Conservation (phyloP, 805 yeast species). For the Starmerella powellii region DNA sequence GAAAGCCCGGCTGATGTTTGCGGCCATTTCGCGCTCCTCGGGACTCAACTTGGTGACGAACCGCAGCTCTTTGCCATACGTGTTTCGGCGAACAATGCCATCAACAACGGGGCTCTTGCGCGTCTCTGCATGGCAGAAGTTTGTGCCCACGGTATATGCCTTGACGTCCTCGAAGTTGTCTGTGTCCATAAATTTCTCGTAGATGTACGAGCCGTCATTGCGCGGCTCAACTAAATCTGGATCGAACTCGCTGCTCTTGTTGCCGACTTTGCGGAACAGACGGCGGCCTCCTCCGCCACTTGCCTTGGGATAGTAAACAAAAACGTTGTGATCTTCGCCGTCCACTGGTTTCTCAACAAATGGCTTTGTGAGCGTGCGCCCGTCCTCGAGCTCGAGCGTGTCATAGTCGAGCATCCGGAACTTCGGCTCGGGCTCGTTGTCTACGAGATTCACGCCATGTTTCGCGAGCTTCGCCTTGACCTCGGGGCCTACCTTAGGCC, state of each 20-base stretch:
- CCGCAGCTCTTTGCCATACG: slow-evolving; percentile 93
- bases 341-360: slow-evolving; percentile 97
- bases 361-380: slow-evolving; percentile 59
- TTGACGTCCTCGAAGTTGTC: slow-evolving; percentile 97
- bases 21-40: slow-evolving; percentile 72
- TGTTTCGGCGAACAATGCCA: slow-evolving; percentile 92
- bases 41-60: slow-evolving; percentile 68
- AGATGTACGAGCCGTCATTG: slow-evolving; percentile 80
- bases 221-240: slow-evolving; percentile 63
- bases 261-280: slow-evolving; percentile 88
- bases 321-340: slow-evolving; percentile 96
- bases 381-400: slow-evolving; percentile 64
- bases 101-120: slow-evolving; percentile 99
- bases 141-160: slow-evolving; percentile 90
- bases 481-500: slow-evolving; percentile 70
- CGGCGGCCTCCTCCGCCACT: slow-evolving; percentile 98
- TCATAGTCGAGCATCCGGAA: slow-evolving; percentile 82
- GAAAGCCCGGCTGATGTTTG: slow-evolving; percentile 58
- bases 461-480: slow-evolving; percentile 46
- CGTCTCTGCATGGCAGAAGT: slow-evolving; percentile 94
- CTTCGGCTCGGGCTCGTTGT: slow-evolving; percentile 46
- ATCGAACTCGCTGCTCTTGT: slow-evolving; percentile 92
- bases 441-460: slow-evolving; percentile 44
- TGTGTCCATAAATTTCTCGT: slow-evolving; percentile 93
- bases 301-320: slow-evolving; percentile 73